phyloP scores from a whole-genome alignment of 305 asterid genomes.

The Solanum hybrid region DNA sequence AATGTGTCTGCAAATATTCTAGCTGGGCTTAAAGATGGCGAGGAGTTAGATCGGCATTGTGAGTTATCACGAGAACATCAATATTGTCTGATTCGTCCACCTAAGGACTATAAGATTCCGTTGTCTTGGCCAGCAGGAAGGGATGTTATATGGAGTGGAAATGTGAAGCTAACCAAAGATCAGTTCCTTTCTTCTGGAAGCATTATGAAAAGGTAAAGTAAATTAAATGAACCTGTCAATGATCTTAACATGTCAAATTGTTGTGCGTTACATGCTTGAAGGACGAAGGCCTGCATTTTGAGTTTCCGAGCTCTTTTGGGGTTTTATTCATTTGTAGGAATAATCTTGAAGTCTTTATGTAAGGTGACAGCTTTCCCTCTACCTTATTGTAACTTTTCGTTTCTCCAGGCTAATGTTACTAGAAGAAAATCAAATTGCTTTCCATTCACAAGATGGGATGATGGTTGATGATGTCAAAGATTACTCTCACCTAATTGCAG shows the following conservation, averaged over 20 bases:
- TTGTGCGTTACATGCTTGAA: not conserved
- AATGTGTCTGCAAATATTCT: constrained; percentile 74
- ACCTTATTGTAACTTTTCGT: not conserved
- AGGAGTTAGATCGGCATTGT: constrained; percentile 89
- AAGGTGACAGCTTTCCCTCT: not conserved
- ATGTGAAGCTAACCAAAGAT: constrained; percentile 88
- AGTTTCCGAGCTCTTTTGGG: not conserved
- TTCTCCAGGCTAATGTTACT: constrained; percentile 76
- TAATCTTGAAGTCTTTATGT: not conserved
- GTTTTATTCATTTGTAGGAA: not conserved
- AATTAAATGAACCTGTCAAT: not conserved
- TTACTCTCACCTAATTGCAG: constrained; percentile 82
- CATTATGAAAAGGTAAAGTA: constrained; percentile 82
- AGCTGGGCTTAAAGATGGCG: constrained; percentile 79
- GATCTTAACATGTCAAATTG: not conserved
- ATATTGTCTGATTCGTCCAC: constrained; percentile 83
- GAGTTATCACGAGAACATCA: constrained; percentile 49
- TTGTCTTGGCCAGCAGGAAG: constrained; percentile 92
- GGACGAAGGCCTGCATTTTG: not conserved
- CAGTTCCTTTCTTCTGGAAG: constrained; percentile 98
- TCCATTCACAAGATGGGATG: constrained; percentile 78
- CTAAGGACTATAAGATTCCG: constrained; percentile 88
- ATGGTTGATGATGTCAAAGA: constrained; percentile 77
- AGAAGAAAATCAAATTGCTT: constrained; percentile 94
- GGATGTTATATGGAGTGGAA: constrained; percentile 92